A percentile compares a stretch with the other conserved stretches of the same genome.
Conservation (phyloP, 805 yeast species). For the Barnettozyma californica region DNA sequence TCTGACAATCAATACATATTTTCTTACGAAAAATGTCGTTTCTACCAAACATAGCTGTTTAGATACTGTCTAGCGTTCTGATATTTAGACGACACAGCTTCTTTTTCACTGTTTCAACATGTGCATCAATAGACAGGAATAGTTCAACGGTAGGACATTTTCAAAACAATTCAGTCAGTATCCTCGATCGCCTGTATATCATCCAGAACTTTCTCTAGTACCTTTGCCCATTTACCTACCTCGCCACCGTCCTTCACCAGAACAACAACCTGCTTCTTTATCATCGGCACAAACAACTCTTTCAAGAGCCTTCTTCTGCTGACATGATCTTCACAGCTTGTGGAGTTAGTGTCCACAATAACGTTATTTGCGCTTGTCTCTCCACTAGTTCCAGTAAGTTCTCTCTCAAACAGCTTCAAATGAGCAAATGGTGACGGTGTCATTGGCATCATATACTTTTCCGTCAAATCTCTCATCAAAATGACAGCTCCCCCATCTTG, state of each 20-base stretch:
- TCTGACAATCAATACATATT: too few species aligned
- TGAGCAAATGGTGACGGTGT: slow-evolving; percentile 61
- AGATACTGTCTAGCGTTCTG: too few species aligned
- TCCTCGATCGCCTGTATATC: slow-evolving; percentile 6
- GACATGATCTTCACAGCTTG: slow-evolving; percentile 55
- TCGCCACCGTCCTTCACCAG: slow-evolving; percentile 70
- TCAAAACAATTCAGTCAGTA: background rate
- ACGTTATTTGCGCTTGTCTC: slow-evolving; percentile 16
- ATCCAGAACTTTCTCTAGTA: slow-evolving; percentile 12
- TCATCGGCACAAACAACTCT: slow-evolving; percentile 46
- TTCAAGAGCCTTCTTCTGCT: slow-evolving; percentile 49
- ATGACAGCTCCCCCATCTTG: background rate
- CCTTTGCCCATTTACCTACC: slow-evolving; percentile 46
- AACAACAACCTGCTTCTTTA: slow-evolving; percentile 44
- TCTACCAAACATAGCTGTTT: too few species aligned
- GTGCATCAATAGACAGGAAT: too few species aligned
- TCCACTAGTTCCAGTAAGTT: slow-evolving; percentile 19
- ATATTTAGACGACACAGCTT: too few species aligned
- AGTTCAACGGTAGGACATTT: too few species aligned
- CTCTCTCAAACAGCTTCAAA: slow-evolving; percentile 51
- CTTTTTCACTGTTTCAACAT: too few species aligned
- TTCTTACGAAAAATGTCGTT: too few species aligned
- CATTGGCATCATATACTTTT: slow-evolving; percentile 45
- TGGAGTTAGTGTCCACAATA: slow-evolving; percentile 34
- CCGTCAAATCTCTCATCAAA: slow-evolving; percentile 17